phyloP scores from a whole-genome alignment of 2,329 filamentous ascomycete species.

The Phyllosticta paracitricarpa region DNA sequence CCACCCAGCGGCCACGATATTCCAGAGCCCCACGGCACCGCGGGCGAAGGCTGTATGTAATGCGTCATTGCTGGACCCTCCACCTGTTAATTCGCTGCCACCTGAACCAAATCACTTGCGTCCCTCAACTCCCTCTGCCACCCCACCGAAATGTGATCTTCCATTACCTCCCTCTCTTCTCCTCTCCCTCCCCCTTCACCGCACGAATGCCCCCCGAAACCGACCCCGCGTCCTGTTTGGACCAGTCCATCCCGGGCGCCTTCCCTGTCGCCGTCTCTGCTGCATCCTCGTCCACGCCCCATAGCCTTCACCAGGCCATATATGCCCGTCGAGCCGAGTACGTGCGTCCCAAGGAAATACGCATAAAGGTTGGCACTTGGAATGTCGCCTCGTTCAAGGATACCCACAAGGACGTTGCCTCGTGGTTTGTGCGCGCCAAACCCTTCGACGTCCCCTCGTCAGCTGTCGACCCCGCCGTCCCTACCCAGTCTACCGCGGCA shows the following conservation, averaged over 20 bases:
- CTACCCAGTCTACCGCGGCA: constrained; percentile 15
- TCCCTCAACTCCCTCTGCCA: too few relatives aligned
- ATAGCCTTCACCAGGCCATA: constrained; percentile 48
- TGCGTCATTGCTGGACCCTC: too few relatives aligned
- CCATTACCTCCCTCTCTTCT: not conserved
- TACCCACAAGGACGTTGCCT: constrained; percentile 76
- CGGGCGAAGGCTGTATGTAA: too few relatives aligned
- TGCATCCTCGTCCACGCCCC: constrained; percentile 25
- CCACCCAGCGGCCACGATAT: too few relatives aligned
- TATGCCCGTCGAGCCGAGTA: constrained; percentile 71
- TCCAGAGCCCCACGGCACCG: too few relatives aligned
- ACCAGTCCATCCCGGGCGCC: constrained; percentile 40
- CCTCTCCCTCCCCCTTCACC: not conserved
- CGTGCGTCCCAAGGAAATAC: constrained; percentile 60
- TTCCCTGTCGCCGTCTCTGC: constrained; percentile 26
- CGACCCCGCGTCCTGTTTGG: constrained; percentile 23
- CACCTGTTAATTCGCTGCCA: too few relatives aligned
- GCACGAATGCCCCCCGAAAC: constrained; percentile 17
- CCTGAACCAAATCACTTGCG: too few relatives aligned
- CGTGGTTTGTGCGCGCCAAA: constrained; percentile 77
- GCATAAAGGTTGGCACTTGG: constrained; percentile 89
- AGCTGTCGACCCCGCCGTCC: constrained; percentile 26
- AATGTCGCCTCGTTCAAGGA: constrained; percentile 81
- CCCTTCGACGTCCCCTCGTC: constrained; percentile 57
- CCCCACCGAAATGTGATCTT: not conserved